Evolutionary conservation across 768 basidiomycete species (phyloP).

Genomic region (Tricholoma hemisulphureum): DNA sequence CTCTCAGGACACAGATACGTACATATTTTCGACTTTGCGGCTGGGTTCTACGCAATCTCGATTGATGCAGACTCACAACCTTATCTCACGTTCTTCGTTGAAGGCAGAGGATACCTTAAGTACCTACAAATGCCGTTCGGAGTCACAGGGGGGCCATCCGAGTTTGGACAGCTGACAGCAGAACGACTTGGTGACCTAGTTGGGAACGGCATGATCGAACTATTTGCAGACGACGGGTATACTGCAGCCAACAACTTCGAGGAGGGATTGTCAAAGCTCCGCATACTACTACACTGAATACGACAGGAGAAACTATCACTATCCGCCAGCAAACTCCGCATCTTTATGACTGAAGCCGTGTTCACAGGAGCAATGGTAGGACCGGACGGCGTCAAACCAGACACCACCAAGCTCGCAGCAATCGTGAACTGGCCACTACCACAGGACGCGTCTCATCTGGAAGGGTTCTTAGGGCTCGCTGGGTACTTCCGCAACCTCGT

Average conservation of each 20-base stretch:
- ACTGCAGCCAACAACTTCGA: conserved; percentile 18
- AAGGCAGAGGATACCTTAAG: too few species aligned
- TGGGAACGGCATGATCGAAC: conserved; percentile 33
- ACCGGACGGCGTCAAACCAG: not conserved
- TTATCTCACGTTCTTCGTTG: too few species aligned
- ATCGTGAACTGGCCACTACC: too few species aligned
- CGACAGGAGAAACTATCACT: conserved; percentile 29
- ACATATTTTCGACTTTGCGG: not conserved
- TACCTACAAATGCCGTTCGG: too few species aligned
- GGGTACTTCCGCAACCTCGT: not conserved
- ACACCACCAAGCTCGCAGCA: not conserved
- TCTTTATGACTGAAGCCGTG: conserved; percentile 10
- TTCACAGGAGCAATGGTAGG: conserved; percentile 17
- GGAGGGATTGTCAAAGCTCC: conserved; percentile 22
- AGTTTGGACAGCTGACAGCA: conserved; percentile 12
- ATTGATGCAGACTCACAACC: conserved; percentile 33
- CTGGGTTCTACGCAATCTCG: conserved; percentile 5
- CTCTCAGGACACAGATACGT: not conserved
- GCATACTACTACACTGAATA: conserved; percentile 22
- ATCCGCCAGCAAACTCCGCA: conserved; percentile 28
- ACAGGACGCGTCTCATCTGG: not conserved
- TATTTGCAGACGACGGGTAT: conserved; percentile 42
- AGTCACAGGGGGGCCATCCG: too few species aligned
- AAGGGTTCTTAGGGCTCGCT: not conserved
- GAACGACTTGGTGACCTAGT: conserved; percentile 32